Percentiles rank a stretch among this genome's conserved stretches.
These are phyloP conservation scores for Fusarium luffae DNA, from an alignment of 2,329 filamentous ascomycete species.

Conservation along the genomic window DNA sequence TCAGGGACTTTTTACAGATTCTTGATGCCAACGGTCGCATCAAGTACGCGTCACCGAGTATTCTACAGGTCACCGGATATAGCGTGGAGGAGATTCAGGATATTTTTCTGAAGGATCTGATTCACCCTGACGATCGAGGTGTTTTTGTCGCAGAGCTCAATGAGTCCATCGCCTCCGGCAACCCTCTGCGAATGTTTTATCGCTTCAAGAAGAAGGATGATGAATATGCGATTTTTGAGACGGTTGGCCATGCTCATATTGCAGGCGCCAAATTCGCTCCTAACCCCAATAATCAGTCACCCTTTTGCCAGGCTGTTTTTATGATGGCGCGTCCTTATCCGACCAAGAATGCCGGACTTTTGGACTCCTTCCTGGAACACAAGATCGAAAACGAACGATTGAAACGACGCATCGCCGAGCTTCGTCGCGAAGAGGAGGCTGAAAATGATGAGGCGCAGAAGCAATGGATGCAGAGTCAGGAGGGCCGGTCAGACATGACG, in stretches of 20 bases:
- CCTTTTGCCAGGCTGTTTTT: constrained; percentile 89
- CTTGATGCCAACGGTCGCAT: constrained; percentile 86
- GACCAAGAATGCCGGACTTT: constrained; percentile 83
- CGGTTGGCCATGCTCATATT: constrained; percentile 92
- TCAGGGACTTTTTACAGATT: constrained; percentile 89
- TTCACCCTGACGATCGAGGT: constrained; percentile 86
- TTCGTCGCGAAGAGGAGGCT: constrained; percentile 86
- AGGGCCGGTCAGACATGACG: constrained; percentile 65
- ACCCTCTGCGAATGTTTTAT: constrained; percentile 85
- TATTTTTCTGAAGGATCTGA: constrained; percentile 80
- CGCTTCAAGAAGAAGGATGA: constrained; percentile 81
- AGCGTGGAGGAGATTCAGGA: constrained; percentile 76
- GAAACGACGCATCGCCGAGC: constrained; percentile 82
- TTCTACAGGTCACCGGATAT: constrained; percentile 80
- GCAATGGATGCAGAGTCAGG: constrained; percentile 69
- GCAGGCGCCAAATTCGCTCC: constrained; percentile 73
- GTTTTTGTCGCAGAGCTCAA: constrained; percentile 90
- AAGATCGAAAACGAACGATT: constrained; percentile 96
- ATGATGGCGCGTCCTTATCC: constrained; percentile 93
- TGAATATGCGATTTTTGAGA: constrained; percentile 83
- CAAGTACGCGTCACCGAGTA: constrained; percentile 85
- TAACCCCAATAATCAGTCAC: constrained; percentile 71
- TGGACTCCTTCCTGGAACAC: constrained; percentile 95
- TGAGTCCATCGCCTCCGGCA: constrained; percentile 85
- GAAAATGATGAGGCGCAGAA: constrained; percentile 75